Evolutionary conservation across 1,284 basidiomycete species (phyloP), one percentile per base, ranked within the genome.

Genomic region (Ganoderma meredithae): DNA sequence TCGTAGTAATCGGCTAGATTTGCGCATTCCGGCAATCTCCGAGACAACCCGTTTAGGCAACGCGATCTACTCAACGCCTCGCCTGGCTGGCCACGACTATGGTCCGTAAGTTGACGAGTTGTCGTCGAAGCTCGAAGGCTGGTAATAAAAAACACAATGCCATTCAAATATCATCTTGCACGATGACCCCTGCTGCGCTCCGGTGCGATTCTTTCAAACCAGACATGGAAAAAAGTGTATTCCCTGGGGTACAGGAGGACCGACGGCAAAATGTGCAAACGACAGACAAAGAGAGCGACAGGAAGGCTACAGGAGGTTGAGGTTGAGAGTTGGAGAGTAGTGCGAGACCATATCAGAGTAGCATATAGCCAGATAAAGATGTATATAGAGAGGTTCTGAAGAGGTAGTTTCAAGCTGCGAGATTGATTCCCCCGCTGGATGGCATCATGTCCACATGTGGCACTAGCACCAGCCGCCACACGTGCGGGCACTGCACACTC

Each of bases 1-100:
- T 47, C 44, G n/a, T 13, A 40, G 39, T 17, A 41, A 25, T 60
- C 58, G 39, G 58, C 25, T 43, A 43, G 58, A 60, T 60, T 58
- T 60, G 22, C 39, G 1, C 19, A 25, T 33, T 39, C 13, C 58
- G 58, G 58, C 39, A 22, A 60, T 60, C 58, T 60, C 58, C 58
- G 40, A 15, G 12, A 25, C 59, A 36, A 31, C 47, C 47, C 22
- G 9, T 55, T 55, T 55, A 13, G 52, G 52, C 52, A 19, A 33
- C 9, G 15, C 3, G 6, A 15, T 31, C 13, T 55, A 27, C 27
- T 55, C 52, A 55, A 55, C 52, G 25, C 52, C 52, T 1, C 4
- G 19, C 43, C 17, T n/a, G 17, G 13, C 41, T 19, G 19, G 17
- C 7, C 19, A 17, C 43, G 8, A 44, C 43, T 43, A 17, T 5